These are phyloP conservation scores for Solanum virginianum DNA, from an alignment of 257 asterid species.

Conservation along the genomic window DNA sequence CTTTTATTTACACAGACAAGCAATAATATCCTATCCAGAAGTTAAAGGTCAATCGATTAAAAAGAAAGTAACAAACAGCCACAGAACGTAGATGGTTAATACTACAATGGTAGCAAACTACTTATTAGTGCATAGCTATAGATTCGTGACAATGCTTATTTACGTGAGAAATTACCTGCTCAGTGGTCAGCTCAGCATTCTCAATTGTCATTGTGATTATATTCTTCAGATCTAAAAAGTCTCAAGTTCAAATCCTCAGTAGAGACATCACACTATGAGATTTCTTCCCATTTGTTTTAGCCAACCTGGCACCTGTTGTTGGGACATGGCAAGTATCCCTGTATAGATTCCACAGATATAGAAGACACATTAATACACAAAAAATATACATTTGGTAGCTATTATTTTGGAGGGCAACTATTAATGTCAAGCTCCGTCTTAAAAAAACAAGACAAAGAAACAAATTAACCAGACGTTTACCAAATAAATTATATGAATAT, in stretches of 20 bases:
- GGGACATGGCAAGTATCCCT: not conserved
- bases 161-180: conserved; percentile 22
- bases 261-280: not conserved
- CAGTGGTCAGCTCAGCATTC: conserved; percentile 47
- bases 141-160: not conserved
- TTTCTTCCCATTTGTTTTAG: not conserved
- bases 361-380: no score
- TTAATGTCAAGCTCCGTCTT: no score
- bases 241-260: not conserved
- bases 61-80: not conserved
- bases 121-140: not conserved
- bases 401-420: no score
- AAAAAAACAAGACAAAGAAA: not conserved
- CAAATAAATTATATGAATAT: not conserved
- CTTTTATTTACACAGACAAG: not conserved
- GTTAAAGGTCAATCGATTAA: not conserved
- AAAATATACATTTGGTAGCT: no score
- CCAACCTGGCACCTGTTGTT: not conserved
- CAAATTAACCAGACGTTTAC: not conserved
- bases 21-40: not conserved
- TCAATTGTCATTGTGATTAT: conserved; percentile 18
- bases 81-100: not conserved
- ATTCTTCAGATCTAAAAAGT: conserved; percentile 14
- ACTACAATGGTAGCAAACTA: not conserved
- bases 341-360: not conserved